Conservation (phyloP, 2,329 filamentous ascomycete species). For the Ambrosiella beaveri region DNA sequence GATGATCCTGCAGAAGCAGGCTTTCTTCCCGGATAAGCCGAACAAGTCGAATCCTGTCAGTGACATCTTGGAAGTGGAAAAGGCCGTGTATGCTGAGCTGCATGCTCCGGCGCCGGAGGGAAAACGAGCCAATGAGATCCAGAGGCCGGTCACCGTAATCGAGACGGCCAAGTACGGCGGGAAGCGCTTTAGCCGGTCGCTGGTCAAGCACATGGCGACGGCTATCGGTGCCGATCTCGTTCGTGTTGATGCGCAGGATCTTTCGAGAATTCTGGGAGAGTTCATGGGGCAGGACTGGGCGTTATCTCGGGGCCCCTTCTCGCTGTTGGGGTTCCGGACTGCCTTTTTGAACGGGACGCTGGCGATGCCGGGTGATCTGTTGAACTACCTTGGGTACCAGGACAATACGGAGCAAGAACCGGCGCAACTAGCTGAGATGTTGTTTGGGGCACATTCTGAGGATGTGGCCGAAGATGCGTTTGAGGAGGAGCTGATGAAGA, state of each 20-base stretch:
- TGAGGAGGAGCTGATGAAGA: conserved; percentile 29
- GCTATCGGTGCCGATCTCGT: conserved; percentile 49
- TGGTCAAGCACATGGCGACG: conserved; percentile 46
- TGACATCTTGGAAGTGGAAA: conserved; percentile 13
- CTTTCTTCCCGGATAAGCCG: conserved; percentile 12
- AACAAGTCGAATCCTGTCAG: conserved; percentile 8
- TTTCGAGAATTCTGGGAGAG: conserved; percentile 51
- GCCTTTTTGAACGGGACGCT: conserved; percentile 37
- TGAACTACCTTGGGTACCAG: conserved; percentile 10
- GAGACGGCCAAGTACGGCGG: conserved; percentile 24
- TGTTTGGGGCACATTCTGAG: conserved; percentile 8
- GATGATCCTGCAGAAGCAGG: conserved; percentile 13
- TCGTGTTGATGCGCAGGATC: conserved; percentile 48
- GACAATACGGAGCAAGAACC: conserved; percentile 22
- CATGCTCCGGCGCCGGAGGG: conserved; percentile 9
- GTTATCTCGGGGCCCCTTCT: conserved; percentile 29
- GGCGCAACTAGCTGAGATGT: conserved; percentile 5
- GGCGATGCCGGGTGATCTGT: conserved; percentile 19
- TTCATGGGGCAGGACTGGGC: conserved; percentile 49
- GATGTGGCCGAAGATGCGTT: conserved; percentile 16
- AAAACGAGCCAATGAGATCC: conserved; percentile 13
- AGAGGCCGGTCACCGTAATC: conserved; percentile 24
- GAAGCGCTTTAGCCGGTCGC: conserved; percentile 22
- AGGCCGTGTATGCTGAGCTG: conserved; percentile 13
- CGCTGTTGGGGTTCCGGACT: conserved; percentile 38